Conservation (phyloP, 192 early-diverging fungal genomes). For the Mortierella hygrophila region DNA sequence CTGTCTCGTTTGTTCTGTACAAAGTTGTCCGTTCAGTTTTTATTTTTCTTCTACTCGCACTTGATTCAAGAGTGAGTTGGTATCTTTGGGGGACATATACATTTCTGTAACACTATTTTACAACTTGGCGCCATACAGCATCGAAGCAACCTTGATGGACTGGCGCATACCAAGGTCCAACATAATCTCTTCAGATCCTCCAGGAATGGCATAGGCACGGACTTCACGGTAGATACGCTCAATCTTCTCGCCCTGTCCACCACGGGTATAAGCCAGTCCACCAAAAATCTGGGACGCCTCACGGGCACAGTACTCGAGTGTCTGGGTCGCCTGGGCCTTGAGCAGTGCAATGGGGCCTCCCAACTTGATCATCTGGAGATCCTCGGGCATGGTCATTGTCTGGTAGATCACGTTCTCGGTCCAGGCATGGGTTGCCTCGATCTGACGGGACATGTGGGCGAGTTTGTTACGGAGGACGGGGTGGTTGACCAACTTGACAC, state of each 20-base stretch:
- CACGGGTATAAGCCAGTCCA: slow-evolving; percentile 83
- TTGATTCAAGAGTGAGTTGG: too few species aligned
- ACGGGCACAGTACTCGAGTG: slow-evolving; percentile 89
- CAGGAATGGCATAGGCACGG: slow-evolving; percentile 84
- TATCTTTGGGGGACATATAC: too few species aligned
- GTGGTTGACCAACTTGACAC: slow-evolving; percentile 87
- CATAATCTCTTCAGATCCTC: slow-evolving; percentile 94
- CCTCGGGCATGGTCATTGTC: slow-evolving; percentile 72
- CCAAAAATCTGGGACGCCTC: slow-evolving; percentile 94
- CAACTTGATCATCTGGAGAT: slow-evolving; percentile 80
- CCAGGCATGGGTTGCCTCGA: slow-evolving; percentile 91
- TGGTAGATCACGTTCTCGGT: slow-evolving; percentile 85
- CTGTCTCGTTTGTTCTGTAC: too few species aligned
- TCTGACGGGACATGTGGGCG: slow-evolving; percentile 85
- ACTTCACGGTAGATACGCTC: slow-evolving; percentile 92
- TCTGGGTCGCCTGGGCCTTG: slow-evolving; percentile 89
- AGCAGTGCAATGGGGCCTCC: slow-evolving; percentile 89
- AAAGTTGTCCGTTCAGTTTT: too few species aligned
- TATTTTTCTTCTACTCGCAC: too few species aligned
- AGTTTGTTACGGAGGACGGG: slow-evolving; percentile 85
- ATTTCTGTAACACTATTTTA: not conserved
- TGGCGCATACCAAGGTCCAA: slow-evolving; percentile 87
- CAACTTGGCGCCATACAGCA: slow-evolving; percentile 53
- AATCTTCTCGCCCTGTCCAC: slow-evolving; percentile 79
- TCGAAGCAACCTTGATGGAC: slow-evolving; percentile 70